phyloP scores from a whole-genome alignment of 2,329 filamentous ascomycete species.

The Cordyceps pruinosa region DNA sequence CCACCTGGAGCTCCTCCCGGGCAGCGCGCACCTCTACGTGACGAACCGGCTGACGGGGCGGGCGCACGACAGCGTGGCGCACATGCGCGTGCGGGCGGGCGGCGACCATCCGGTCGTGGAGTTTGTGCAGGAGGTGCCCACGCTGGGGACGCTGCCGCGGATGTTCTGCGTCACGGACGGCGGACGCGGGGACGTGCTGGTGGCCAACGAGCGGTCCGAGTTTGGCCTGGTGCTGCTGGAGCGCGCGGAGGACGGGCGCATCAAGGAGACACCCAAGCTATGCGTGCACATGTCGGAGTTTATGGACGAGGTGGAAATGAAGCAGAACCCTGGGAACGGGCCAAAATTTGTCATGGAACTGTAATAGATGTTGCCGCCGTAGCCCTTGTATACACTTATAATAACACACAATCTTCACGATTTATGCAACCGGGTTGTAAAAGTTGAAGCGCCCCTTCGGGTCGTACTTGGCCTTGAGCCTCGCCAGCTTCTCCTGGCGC shows the following conservation, averaged over 20 bases:
- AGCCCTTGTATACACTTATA: neutral
- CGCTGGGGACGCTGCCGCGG: conserved; percentile 34
- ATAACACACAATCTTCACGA: neutral
- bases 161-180: conserved; percentile 34
- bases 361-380: neutral
- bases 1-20: conserved; percentile 35
- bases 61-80: conserved; percentile 39
- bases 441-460: conserved; percentile 22
- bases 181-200: neutral
- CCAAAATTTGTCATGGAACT: conserved; percentile 9
- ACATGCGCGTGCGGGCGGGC: conserved; percentile 32
- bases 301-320: conserved; percentile 4
- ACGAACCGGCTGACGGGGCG: conserved; percentile 44
- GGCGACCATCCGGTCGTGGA: conserved; percentile 21
- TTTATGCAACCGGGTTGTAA: neutral
- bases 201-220: conserved; percentile 2
- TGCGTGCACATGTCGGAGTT: conserved; percentile 2
- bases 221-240: neutral
- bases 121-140: conserved; percentile 27
- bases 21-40: conserved; percentile 41
- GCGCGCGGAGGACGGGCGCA: neutral
- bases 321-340: neutral
- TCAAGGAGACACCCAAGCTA: neutral
- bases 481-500: conserved; percentile 35
- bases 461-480: conserved; percentile 40